Base-by-base conservation (phyloP, 495 filamentous ascomycete genomes). In the Annulohypoxylon maeteangense region DNA sequence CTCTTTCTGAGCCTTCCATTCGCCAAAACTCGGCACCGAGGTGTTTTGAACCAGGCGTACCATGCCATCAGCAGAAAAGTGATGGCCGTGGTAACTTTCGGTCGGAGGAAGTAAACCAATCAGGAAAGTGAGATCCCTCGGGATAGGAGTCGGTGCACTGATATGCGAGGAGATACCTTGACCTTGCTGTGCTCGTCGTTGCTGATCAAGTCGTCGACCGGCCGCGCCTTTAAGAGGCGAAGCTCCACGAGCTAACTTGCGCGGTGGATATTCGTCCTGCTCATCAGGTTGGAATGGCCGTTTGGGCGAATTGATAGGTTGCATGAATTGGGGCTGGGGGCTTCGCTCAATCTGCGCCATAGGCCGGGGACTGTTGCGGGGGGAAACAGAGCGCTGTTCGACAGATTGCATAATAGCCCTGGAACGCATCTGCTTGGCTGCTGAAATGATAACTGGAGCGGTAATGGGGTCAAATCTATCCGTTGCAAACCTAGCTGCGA, bases 141-240 rank as follows among this genome's bases (percentile, higher is more conserved):
- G 93, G 45, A 98, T 85, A 74, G 73, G 80, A 68, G 80, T 75
- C 56, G 80, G 73, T 44, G 79, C 62, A 20, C 75, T 59, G 48
- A 71, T 62, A 68, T 80, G 58, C 1, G 82, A 79, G 3, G 81
- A 78, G 7, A 79, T 73, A 5, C 78, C 74, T 59, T 86, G 84
- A 18, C 79, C 78, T 57, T 87, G 84, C 75, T 87, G 69, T 31
- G 70, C 81, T 14, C 84, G 82, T 22, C 91, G 88, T 70, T 93
- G 90, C 76, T 94, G 92, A 73, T 97, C 92, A 20, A 95, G 81
- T 18, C 93, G 88, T 38, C 94, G 89, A 38, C 91, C 91, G 18
- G 94, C 93, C 1, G 90, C 90, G 10, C 91, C 92, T 78, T 95
- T 97, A 25, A 98, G 83, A 0, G 96, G 95, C 14, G 93, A 97